Evolutionary conservation across 202 grass and related monocot genomes (phyloP), one percentile per base, ranked within the genome.

Genomic region (Digitaria exilis): DNA sequence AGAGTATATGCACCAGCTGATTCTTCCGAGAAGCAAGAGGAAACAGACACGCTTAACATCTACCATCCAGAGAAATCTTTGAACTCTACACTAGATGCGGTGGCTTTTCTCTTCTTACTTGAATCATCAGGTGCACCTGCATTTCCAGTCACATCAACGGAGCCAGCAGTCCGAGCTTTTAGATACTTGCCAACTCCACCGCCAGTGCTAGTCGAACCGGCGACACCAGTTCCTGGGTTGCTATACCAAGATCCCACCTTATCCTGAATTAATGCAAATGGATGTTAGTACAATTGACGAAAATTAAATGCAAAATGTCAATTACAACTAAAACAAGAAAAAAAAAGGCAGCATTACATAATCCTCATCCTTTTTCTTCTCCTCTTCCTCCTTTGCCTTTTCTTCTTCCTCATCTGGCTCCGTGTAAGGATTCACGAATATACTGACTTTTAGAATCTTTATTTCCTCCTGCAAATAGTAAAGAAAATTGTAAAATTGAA

Each of bases 61-160:
- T 95, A 97, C 95, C 95, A 97, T 57, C 87, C 90, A 74, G 90
- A 93, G 73, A 97, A 97, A 81, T 97, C 88, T 75, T 95, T 97
- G 62, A 89, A 97, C 66, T 88, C 88, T 77, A 89, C 88, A 69
- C 69, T 84, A 77, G 89, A 84, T 68, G 84, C 81, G 31, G 71
- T 73, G 3, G 57, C 80, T 95, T 93, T 98, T 56, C 90, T 98
- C 86, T 95, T 98, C 87, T 98, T 98, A 64, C 73, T 91, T 1
- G 90, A 90, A 26, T 93, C 88, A 57, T 90, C 89, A 71, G 78
- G 51, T 14, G 66, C 35, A 2, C 60, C 44, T 17, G 34, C 86
- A 76, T 89, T 87, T 88, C 70, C 68, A 13, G 51, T 65, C 48
- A 82, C 65, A 56, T 82, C 87, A 90, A 68, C 69, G 30, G 79